Evolutionary conservation across 2,329 filamentous ascomycete genomes (phyloP).

Genomic region (Colletotrichum sp.): DNA sequence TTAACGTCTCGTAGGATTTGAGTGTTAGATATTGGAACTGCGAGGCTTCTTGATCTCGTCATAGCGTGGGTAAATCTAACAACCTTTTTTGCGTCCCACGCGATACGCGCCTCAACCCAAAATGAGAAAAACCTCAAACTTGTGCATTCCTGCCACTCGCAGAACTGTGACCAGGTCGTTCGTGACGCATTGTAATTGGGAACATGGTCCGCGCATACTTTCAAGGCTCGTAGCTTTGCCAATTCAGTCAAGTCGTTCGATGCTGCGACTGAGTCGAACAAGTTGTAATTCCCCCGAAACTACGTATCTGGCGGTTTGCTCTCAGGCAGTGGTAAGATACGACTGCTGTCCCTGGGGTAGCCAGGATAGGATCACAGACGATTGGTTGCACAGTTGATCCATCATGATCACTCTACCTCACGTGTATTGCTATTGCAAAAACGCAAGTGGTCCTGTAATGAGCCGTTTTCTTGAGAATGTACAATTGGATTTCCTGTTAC

Average conservation of each 20-base stretch:
- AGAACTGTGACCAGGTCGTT: background rate
- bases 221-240: background rate
- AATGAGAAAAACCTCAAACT: background rate
- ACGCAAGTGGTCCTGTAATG: background rate
- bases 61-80: background rate
- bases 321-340: background rate
- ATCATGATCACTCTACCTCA: background rate
- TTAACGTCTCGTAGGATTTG: background rate
- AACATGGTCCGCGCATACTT: background rate
- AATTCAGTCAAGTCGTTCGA: background rate
- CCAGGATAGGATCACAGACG: background rate
- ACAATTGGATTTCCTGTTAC: background rate
- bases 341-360: background rate
- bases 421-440: background rate
- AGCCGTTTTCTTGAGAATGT: background rate
- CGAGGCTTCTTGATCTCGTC: fast-evolving
- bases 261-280: background rate
- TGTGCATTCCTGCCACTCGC: fast-evolving
- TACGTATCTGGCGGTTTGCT: background rate
- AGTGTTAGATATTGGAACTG: background rate
- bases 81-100: background rate
- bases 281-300: background rate
- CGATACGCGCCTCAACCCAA: background rate
- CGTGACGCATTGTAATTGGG: background rate
- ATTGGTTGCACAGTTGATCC: background rate